Base-by-base conservation (phyloP, 257 asterid genomes). In the Solanum chiquidenum region DNA sequence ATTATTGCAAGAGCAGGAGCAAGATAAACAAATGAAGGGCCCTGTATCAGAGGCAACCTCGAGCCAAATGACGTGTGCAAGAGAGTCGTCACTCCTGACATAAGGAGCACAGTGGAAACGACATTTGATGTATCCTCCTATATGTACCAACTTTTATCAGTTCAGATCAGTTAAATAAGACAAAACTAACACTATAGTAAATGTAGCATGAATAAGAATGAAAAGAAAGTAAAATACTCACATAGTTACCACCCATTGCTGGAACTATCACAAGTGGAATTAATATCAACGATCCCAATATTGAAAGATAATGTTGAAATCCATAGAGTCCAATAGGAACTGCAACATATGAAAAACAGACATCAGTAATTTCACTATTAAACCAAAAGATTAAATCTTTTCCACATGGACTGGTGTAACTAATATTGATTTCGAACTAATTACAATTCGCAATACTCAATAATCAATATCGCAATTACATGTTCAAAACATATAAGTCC, bases 221-320 rank as follows among this genome's bases (percentile, higher is more conserved):
- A 5, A 49, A 80, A n/a, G 87, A 77, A 88, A 86, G 90, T 86
- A 90, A 90, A 94, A 93, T 83, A 93, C 99, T 96, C 95, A 97
- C 99, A 90, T 96, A 86, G 92, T 93, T 93, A 91, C 99, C 99
- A 58, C 99, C 99, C 99, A 95, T 97, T 88, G 99, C 98, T n/a
- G 99, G 99, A 92, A 97, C 98, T 55, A 96, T 92, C 89, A 97
- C 99, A 29, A 97, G 98, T 21, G 99, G 99, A 90, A 96, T 94
- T 42, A 97, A 94, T 84, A 97, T 93, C 96, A 97, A 86, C 29
- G 99, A 97, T 73, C 98, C 99, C 98, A 97, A 86, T 60, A 97
- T 93, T 14, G 99, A 97, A 86, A 97, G 98, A 83, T 92, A 96
- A 91, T 97, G 99, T 68, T 97, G 99, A 89, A 97, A 88, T 87